Evolutionary conservation across 371 early-diverging fungal genomes (phyloP), one percentile per base, ranked within the genome.

Genomic region (Mortierella polycephala): DNA sequence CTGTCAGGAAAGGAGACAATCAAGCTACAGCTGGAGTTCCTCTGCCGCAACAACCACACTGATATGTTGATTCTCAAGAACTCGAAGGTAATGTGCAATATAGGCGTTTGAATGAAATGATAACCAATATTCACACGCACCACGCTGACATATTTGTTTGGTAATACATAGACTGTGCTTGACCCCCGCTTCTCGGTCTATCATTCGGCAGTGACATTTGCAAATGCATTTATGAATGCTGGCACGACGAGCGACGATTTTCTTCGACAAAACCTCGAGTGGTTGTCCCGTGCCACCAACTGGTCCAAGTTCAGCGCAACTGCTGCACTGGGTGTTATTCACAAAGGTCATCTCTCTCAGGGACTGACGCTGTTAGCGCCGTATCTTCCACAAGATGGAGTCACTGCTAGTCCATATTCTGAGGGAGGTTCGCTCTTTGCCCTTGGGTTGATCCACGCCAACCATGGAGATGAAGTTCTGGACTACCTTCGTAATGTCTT

Each of bases 231-330:
- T 69, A 97, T 98, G 97, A 95, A 96, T 79, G 93, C 96, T 20
- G 99, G 99, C 62, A 99, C 99, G 8, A 98, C 99, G 5, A 95
- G 96, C 72, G 99, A 99, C 81, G 95, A 96, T 62, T 98, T 99
- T 73, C 88, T 99, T 79, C 90, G 99, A 60, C 94, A 96, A 68
- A 99, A 98, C 82, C 85, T 98, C 58, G 99, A 99, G 75, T 98
- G 99, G 97, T 90, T 99, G 57, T 91, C 95, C 18, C 91, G 98
- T 67, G 96, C 99, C 30, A 96, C 94, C 60, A 98, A 98, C 87
- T 99, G 99, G 99, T 93, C 96, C 50, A 99, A 98, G 85, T 99
- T 99, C 84, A 94, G 96, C 63, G 99, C 99, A 7, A 96, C 99
- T 7, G 98, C 99, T 6, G 95, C 95, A n/a, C 86, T 99, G 62